These are phyloP conservation scores for Coleophoma crateriformis DNA, from an alignment of 2,329 filamentous ascomycete genomes.

Conservation along the genomic window DNA sequence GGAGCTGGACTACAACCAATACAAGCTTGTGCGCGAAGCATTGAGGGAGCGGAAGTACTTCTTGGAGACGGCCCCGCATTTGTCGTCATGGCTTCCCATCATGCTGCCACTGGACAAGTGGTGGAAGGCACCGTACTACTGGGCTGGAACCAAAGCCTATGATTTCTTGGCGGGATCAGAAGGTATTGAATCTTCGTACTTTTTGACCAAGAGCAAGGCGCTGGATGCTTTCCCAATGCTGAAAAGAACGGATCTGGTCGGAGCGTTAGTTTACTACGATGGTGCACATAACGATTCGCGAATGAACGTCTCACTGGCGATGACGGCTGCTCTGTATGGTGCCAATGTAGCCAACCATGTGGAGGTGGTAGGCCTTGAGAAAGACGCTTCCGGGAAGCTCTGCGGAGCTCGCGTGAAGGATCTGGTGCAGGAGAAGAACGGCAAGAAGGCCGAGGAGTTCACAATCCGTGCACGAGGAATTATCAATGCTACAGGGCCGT, in stretches of 20 bases:
- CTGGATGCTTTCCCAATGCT: constrained; percentile 86
- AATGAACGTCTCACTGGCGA: constrained; percentile 85
- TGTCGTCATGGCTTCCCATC: constrained; percentile 69
- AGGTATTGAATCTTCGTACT: constrained; percentile 85
- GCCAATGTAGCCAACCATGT: constrained; percentile 78
- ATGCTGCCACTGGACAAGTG: constrained; percentile 71
- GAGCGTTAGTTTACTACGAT: constrained; percentile 86
- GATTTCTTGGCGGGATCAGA: constrained; percentile 81
- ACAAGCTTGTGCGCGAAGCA: constrained; percentile 65
- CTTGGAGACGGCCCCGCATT: constrained; percentile 67
- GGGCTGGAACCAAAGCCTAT: constrained; percentile 75
- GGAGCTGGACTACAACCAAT: constrained; percentile 71
- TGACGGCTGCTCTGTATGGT: constrained; percentile 85
- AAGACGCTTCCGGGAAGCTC: constrained; percentile 66
- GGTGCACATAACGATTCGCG: constrained; percentile 88
- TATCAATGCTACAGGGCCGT: constrained; percentile 85
- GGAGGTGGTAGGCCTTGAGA: constrained; percentile 72
- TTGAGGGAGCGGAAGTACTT: constrained; percentile 72
- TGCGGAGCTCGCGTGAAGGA: constrained; percentile 72
- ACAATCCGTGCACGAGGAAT: constrained; percentile 72
- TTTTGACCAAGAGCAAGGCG: constrained; percentile 79
- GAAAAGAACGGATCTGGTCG: constrained; percentile 71
- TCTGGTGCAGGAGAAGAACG: constrained; percentile 59
- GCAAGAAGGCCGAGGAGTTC: constrained; percentile 57
- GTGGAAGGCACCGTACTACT: constrained; percentile 76